phyloP scores from a whole-genome alignment of 495 filamentous ascomycete genomes.

The Neurospora sp. region DNA sequence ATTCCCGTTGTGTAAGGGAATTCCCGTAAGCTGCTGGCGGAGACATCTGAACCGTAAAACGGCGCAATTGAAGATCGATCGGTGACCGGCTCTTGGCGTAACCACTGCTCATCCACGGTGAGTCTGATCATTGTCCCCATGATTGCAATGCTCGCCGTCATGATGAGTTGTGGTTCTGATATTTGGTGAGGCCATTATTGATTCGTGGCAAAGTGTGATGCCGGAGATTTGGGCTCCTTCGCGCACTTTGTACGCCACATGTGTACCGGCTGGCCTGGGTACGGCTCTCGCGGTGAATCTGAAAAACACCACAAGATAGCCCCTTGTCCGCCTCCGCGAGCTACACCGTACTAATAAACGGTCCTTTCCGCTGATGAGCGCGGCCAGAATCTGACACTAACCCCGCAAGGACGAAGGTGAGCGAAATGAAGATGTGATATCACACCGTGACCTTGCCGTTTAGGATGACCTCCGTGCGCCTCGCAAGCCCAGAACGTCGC shows the following conservation, averaged over 20 bases:
- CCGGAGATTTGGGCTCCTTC: background rate
- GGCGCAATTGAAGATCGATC: background rate
- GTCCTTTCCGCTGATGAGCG: background rate
- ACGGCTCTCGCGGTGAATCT: background rate
- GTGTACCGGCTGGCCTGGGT: background rate
- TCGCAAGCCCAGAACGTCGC: background rate
- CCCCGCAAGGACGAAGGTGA: background rate
- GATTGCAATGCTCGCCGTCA: background rate
- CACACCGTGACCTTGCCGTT: background rate
- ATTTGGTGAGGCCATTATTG: background rate
- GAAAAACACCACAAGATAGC: background rate
- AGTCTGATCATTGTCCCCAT: background rate
- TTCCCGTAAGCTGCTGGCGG: background rate
- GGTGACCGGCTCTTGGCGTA: background rate
- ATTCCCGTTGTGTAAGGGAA: background rate
- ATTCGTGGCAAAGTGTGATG: background rate
- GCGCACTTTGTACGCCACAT: background rate
- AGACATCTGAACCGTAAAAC: background rate
- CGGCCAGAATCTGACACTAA: background rate
- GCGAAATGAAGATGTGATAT: background rate
- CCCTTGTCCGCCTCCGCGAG: background rate
- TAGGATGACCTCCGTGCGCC: background rate
- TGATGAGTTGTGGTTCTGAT: background rate
- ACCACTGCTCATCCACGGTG: background rate
- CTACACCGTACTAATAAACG: background rate